Evolutionary conservation across 805 yeast species (phyloP).

Genomic region (Sugiyamaella qingdaonensis): DNA sequence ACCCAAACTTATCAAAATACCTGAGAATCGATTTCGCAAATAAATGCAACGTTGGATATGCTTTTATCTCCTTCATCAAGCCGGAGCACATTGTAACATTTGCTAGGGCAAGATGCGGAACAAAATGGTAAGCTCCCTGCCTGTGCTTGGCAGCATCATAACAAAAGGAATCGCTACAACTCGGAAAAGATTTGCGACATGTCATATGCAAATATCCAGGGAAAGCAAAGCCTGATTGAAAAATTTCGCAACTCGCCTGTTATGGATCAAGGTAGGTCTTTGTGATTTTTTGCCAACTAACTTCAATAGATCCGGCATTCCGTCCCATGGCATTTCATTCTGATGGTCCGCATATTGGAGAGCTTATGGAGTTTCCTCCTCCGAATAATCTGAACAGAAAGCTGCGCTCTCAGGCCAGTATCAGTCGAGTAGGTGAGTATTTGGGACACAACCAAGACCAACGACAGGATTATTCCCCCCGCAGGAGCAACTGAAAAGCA

Average conservation of each 20-base stretch:
- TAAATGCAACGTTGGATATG: conserved; percentile 54
- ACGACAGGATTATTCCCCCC: conserved; percentile 19
- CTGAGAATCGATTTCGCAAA: conserved; percentile 50
- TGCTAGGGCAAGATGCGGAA: conserved; percentile 44
- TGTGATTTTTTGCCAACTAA: neutral
- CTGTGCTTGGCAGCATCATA: neutral
- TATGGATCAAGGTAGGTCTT: conserved; percentile 36
- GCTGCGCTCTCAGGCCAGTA: conserved; percentile 33
- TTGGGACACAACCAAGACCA: neutral
- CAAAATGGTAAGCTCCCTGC: conserved; percentile 37
- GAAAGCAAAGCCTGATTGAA: conserved; percentile 38
- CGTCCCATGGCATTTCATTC: conserved; percentile 47
- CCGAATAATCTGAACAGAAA: conserved; percentile 35
- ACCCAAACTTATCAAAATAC: conserved; percentile 25
- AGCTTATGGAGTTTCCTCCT: conserved; percentile 41
- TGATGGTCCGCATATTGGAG: conserved; percentile 41
- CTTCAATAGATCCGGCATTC: conserved; percentile 36
- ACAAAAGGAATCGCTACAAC: conserved; percentile 37
- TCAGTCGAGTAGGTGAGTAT: conserved; percentile 29
- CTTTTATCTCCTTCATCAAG: conserved; percentile 46
- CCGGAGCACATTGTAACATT: conserved; percentile 44
- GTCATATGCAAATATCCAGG: conserved; percentile 46
- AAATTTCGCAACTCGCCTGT: conserved; percentile 49
- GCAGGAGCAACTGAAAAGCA: conserved; percentile 7
- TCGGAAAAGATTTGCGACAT: conserved; percentile 50